Base-by-base conservation (phyloP, 208 protist genomes). In the Leishmania lainsoni region DNA sequence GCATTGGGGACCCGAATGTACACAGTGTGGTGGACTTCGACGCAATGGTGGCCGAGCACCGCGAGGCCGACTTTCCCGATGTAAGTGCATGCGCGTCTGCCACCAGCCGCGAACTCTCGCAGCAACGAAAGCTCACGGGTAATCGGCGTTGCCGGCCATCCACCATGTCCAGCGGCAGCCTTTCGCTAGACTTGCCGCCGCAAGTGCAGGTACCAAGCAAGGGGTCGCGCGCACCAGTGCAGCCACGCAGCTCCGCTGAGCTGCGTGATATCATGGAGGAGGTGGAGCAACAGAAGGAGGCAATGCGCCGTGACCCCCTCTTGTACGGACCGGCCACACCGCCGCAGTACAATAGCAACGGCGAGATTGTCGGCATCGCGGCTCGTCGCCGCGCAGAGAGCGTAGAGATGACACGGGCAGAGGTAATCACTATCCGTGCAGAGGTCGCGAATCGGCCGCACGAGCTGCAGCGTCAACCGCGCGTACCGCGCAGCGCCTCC, bases 321-420 rank as follows among this genome's bases (percentile, higher is more conserved):
- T 32, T 85, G n/a, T 75, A 61, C 17, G 83, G 35, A 3, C 84
- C 83, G n/a, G 78, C 69, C 61, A 35, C 69, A 48, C 75, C 66
- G 61, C 86, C 81, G 29, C 52, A 85, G 74, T 84, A 80, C 73
- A 97, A 95, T 81, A 85, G 86, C 20, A 81, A 81, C 17, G 93
- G 91, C 4, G 78, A 80, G 56, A 92, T 95, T 72, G 90, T 97
- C 66, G 93, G 92, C 76, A 95, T 95, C 69, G 92, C 93, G 6
- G 93, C 92, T 4, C 84, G 90, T 45, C 86, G 88, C n/a, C 90
- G 89, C 29, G 87, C 89, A 35, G 91, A 88, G 77, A 91, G 91
- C 73, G 85, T 91, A 9, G 83, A 90, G 65, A 84, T 84, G 83
- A 79, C 83, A 35, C 78, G 89, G 61, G 59, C 81, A 58, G 84